Evolutionary conservation across 805 yeast genomes (phyloP), one percentile per base, ranked within the genome.

Genomic region (Schizosaccharomyces osmophilus): DNA sequence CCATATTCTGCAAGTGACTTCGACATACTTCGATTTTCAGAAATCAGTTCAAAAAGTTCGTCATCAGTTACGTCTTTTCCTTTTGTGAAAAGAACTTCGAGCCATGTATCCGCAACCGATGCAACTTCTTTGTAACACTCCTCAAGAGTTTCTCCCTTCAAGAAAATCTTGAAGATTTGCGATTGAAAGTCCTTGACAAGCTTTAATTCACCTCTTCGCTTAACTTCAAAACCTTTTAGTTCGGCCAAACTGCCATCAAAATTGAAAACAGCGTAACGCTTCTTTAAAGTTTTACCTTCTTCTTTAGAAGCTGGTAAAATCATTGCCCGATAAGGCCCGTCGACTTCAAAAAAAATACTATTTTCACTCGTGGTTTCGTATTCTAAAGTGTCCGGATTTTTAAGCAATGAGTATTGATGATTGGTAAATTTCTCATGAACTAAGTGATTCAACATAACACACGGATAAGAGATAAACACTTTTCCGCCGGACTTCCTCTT

Each of bases 301-400:
- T 93, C 98, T 65, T 87, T 87, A 0, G 97, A 90, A 0, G 97
- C 88, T 4, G 99, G 99, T 61, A 93, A 77, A 62, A 93, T 80
- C 98, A 93, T 93, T 0, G 98, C 98, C 67, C 82, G 85, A 70
- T 93, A 93, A 0, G 99, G 99, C 11, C 99, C 99, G 74, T 93
- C 99, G 22, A 94, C 96, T 70, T 93, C 99, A 66, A 93, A 93
- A 73, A 90, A 90, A 72, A 93, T 93, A 17, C 96, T 85, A 71
- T 93, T 93, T 68, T 93, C 98, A 24, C 90, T 82, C 59, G 79
- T 78, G 0, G 88, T 84, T 62, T 83, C 81, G 72, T 90, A 93
- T 66, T 79, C 80, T 68, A 81, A 78, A 22, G 74, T 77, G 1
- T 76, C 77, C 0, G 86, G 82, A 68, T 90, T 95, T 1, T 79